These are phyloP conservation scores for Melaleuca quinquenervia DNA, from an alignment of 345 rosid species.

Conservation along the genomic window DNA sequence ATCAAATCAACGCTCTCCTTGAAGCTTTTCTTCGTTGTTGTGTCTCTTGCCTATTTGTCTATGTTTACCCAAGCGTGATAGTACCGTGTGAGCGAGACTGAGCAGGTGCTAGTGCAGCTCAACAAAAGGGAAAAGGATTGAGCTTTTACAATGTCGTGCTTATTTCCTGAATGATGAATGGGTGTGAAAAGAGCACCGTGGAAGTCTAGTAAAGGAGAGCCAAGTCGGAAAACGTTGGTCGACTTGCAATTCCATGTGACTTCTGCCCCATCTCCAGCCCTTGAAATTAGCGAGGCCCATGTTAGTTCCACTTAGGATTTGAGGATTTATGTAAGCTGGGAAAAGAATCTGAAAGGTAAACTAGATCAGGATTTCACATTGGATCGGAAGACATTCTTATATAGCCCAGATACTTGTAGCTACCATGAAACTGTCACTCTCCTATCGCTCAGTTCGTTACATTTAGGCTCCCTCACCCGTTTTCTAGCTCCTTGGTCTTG, in stretches of 20 bases:
- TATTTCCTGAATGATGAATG: neutral
- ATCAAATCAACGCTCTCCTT: neutral
- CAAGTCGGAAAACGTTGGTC: neutral
- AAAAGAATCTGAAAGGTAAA: neutral
- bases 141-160: neutral
- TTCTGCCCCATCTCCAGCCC: neutral
- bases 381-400: neutral
- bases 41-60: neutral
- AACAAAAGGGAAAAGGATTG: neutral
- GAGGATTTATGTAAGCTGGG: neutral
- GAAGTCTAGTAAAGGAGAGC: neutral
- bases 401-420: neutral
- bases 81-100: neutral
- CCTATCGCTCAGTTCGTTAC: neutral
- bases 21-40: neutral
- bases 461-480: neutral
- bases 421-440: neutral
- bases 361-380: neutral
- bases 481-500: neutral
- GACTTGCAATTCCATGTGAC: neutral
- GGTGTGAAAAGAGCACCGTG: neutral
- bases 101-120: neutral
- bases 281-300: neutral
- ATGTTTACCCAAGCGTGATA: neutral
- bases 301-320: neutral